Percentiles rank a stretch among this genome's conserved stretches.
Evolutionary conservation across 805 yeast species (phyloP).

Genomic region (Pichia ethanolica): DNA sequence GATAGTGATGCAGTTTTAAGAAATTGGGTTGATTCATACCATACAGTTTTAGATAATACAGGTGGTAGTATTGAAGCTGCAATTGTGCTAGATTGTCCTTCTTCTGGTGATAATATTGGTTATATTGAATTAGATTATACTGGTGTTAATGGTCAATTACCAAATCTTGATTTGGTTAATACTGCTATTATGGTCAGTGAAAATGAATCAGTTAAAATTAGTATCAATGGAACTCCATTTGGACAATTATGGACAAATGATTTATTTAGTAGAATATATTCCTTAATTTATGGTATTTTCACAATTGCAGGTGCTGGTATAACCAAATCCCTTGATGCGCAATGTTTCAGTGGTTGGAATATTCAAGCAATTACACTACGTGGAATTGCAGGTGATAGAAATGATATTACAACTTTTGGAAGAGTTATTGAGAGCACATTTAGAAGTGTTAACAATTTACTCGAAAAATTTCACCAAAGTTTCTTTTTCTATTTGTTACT

Average conservation of each 20-base stretch:
- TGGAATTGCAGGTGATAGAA: conserved; percentile 47
- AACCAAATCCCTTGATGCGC: conserved; percentile 52
- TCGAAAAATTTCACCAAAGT: conserved; percentile 95
- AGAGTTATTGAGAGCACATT: conserved; percentile 81
- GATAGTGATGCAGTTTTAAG: conserved; percentile 63
- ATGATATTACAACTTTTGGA: conserved; percentile 87
- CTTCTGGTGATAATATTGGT: conserved; percentile 56
- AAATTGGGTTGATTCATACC: conserved; percentile 92
- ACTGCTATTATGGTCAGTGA: conserved; percentile 66
- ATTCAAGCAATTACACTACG: conserved; percentile 80
- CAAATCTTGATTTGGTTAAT: conserved; percentile 85
- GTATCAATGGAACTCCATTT: conserved; percentile 53
- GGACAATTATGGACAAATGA: conserved; percentile 39
- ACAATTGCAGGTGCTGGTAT: conserved; percentile 68
- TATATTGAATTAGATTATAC: conserved; percentile 69
- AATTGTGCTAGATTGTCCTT: conserved; percentile 69
- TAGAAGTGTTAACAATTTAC: conserved; percentile 81
- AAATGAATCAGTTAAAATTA: conserved; percentile 67
- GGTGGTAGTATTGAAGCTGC: conserved; percentile 96
- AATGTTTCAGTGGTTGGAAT: conserved; percentile 93
- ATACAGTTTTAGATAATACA: conserved; percentile 71
- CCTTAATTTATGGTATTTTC: conserved; percentile 58
- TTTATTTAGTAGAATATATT: conserved; percentile 49
- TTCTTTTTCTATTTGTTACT: conserved; percentile 85
- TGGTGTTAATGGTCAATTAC: conserved; percentile 93